Percentiles rank a stretch among this genome's conserved stretches.
phyloP scores from a whole-genome alignment of 345 rosid genomes.

The Sisymbrium altissimum region DNA sequence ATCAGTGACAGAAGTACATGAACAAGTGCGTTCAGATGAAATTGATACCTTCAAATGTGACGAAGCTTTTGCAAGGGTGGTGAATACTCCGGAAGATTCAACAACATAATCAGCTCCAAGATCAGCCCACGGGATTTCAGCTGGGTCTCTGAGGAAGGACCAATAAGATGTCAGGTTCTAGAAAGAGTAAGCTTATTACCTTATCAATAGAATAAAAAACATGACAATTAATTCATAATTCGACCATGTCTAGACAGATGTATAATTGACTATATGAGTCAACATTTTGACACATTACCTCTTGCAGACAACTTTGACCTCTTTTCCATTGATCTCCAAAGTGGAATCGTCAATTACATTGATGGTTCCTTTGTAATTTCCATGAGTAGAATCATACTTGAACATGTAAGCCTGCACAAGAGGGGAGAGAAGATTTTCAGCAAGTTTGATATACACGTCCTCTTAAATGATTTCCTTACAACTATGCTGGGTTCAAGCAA shows the following conservation, averaged over 20 bases:
- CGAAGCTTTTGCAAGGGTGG: slow-evolving; percentile 76
- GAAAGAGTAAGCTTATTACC: background rate
- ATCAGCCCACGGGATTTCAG: slow-evolving; percentile 95
- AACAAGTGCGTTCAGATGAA: slow-evolving; percentile 1
- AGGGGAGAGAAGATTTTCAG: background rate
- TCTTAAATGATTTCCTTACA: background rate
- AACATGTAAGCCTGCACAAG: slow-evolving; percentile 84
- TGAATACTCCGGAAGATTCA: slow-evolving; percentile 92
- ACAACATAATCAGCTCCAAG: slow-evolving; percentile 84
- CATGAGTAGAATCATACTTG: slow-evolving; percentile 96
- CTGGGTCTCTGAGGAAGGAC: slow-evolving; percentile 63
- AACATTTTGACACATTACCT: slow-evolving; percentile 44
- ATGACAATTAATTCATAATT: background rate
- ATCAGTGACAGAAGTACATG: background rate
- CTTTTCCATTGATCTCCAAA: slow-evolving; percentile 85
- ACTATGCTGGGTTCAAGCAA: background rate
- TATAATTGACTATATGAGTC: background rate
- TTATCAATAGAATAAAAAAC: background rate
- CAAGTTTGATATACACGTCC: background rate
- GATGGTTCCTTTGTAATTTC: slow-evolving; percentile 68
- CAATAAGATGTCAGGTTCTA: slow-evolving; percentile 14
- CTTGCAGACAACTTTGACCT: slow-evolving; percentile 60
- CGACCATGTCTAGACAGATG: background rate
- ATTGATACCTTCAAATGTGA: slow-evolving; percentile 67
- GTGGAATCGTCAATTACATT: slow-evolving; percentile 73